Evolutionary conservation across 202 grass and related monocot species (phyloP).

Genomic region (Digitaria exilis): DNA sequence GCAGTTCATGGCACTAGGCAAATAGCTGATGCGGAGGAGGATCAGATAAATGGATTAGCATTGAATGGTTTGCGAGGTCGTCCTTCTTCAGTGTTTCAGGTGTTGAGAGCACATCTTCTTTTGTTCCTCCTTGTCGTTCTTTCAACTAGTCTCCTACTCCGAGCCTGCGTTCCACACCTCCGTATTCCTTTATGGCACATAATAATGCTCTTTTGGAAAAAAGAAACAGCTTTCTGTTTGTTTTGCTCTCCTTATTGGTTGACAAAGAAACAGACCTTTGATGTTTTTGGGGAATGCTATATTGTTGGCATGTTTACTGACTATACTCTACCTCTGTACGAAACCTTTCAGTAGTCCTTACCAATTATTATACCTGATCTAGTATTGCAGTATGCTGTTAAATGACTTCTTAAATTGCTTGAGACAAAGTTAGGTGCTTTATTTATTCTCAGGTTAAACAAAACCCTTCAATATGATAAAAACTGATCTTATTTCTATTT

Average conservation of each 20-base stretch:
- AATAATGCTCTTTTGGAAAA: neutral
- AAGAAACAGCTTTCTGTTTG: neutral
- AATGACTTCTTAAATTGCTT: neutral
- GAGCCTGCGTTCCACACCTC: slow-evolving; percentile 5
- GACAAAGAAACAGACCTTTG: neutral
- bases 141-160: neutral
- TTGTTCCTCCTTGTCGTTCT: neutral
- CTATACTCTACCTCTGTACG: neutral
- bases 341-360: slow-evolving; percentile 11
- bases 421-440: neutral
- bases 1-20: slow-evolving; percentile 28
- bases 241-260: slow-evolving; percentile 1
- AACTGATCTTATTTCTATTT: neutral
- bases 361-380: slow-evolving; percentile 11
- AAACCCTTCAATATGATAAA: slow-evolving; percentile 19
- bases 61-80: slow-evolving; percentile 44
- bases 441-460: slow-evolving; percentile 21
- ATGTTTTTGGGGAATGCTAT: slow-evolving; percentile 11
- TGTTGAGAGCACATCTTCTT: slow-evolving; percentile 26
- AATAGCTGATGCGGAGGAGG: slow-evolving; percentile 45
- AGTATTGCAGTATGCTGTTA: slow-evolving; percentile 14
- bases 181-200: neutral
- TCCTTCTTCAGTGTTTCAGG: slow-evolving; percentile 58
- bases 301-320: neutral
- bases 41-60: slow-evolving; percentile 54